Evolutionary conservation across 2,329 filamentous ascomycete species (phyloP), one percentile per base, ranked within the genome.

Genomic region (Calonectria multiphialidica): DNA sequence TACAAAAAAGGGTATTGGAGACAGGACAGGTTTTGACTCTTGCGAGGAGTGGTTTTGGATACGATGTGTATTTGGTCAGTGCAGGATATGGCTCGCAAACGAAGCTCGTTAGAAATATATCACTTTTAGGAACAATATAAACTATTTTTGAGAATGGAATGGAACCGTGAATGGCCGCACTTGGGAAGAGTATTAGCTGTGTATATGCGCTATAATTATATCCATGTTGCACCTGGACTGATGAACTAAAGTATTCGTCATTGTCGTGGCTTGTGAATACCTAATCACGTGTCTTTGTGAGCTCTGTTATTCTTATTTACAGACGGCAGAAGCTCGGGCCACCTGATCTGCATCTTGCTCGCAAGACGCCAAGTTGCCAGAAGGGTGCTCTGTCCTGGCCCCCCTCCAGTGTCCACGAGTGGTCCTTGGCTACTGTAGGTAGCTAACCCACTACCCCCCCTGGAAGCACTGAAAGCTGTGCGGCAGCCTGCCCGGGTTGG

Each of bases 341-440:
- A 79, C 70, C 67, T 75, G 76, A 79, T 75, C 77, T 77, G 74
- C 74, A 77, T 40, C 53, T 44, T 21, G 21, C 50, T 21, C 16
- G n/a, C 45, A 33, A 33, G 47, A 57, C 28, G 45, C 21, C 72
- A 69, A 66, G 25, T 53, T 30, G 64, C 49, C 64, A 47, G 23
- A 59, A 59, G 35, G 35, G 35, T 30, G 35, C 45, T n/a, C 64
- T 42, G 37, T 66, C 33, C 37, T 33, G 12, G 37, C 35, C n/a
- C 35, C 62, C 21, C 45, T 45, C 15, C 25, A 45, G 25, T 23
- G 37, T 30, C 35, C 28, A 50, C 16, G 9, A 9, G 21, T 18
- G 63, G 16, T 53, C n/a, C 49, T 28, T 57, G 28, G 25, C 53
- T 59, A 18, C 50, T 44, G 37, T 28, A 57, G 21, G 35, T 13